A percentile compares a stretch with the other conserved stretches of the same genome.
Evolutionary conservation across 768 basidiomycete species (phyloP).

Genomic region (Suillus plorans): DNA sequence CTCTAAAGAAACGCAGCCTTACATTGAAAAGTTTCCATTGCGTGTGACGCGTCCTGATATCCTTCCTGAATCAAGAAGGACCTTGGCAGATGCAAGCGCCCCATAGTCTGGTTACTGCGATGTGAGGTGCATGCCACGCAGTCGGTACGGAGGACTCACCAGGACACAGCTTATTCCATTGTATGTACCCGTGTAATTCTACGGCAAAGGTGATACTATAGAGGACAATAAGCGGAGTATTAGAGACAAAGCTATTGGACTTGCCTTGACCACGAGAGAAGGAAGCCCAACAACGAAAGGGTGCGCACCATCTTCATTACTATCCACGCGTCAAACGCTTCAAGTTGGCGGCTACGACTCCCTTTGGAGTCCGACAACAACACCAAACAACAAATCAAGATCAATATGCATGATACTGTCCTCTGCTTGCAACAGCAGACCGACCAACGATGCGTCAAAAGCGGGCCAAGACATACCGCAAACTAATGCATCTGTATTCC

Average conservation of each 20-base stretch:
- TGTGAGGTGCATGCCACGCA: constrained; percentile 11
- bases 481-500: constrained; percentile 89
- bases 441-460: constrained; percentile 78
- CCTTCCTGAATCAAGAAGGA: constrained; percentile 59
- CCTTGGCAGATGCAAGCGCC: constrained; percentile 56
- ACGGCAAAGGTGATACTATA: constrained; percentile 37
- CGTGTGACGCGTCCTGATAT: constrained; percentile 51
- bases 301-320: constrained; percentile 18
- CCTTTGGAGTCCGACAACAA: constrained; percentile 17
- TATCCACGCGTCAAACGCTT: constrained; percentile 7
- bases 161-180: constrained; percentile 65
- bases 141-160: neutral
- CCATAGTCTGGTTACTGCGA: constrained; percentile 28
- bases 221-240: constrained; percentile 2
- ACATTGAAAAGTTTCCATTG: constrained; percentile 71
- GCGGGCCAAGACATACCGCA: constrained; percentile 91
- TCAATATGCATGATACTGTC: neutral
- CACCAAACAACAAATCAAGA: constrained; percentile 22
- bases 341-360: neutral
- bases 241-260: neutral
- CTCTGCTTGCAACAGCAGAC: neutral
- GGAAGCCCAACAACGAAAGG: neutral
- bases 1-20: constrained; percentile 21
- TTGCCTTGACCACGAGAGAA: constrained; percentile 22
- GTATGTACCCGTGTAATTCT: constrained; percentile 60